These are phyloP conservation scores for Ampelocalamus luodianensis DNA, from an alignment of 176 grass and related monocot species.

Conservation along the genomic window DNA sequence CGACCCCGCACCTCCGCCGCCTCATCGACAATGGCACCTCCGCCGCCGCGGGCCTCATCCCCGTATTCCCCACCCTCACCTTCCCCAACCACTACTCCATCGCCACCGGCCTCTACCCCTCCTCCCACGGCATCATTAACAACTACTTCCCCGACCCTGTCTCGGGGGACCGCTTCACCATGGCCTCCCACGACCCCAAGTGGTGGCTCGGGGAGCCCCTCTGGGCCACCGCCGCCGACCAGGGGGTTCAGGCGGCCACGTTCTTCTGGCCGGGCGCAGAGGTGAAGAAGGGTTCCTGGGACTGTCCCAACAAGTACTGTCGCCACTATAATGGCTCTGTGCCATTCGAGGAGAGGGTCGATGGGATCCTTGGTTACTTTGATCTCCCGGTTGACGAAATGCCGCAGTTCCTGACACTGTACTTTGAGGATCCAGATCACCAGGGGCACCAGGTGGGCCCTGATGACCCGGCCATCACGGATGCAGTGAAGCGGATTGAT, in stretches of 20 bases:
- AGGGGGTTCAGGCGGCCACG: constrained; percentile 69
- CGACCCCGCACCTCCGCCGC: constrained; percentile 65
- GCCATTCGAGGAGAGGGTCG: constrained; percentile 80
- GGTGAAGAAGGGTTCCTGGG: constrained; percentile 75
- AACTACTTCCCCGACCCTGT: constrained; percentile 82
- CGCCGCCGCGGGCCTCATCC: constrained; percentile 64
- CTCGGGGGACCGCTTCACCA: constrained; percentile 63
- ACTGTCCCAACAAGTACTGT: constrained; percentile 74
- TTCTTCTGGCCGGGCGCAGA: constrained; percentile 92
- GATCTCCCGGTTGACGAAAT: constrained; percentile 70
- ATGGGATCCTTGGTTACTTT: constrained; percentile 74
- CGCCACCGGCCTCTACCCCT: constrained; percentile 82
- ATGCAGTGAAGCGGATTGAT: constrained; percentile 66
- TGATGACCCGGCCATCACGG: constrained; percentile 73
- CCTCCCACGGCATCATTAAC: constrained; percentile 92
- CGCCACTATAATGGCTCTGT: constrained; percentile 66
- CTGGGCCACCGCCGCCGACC: constrained; percentile 71
- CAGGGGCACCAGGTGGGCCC: constrained; percentile 91
- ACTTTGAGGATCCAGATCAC: constrained; percentile 95
- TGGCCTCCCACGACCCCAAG: constrained; percentile 68
- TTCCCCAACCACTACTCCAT: constrained; percentile 99
- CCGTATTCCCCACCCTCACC: constrained; percentile 89
- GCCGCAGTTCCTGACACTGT: constrained; percentile 78
- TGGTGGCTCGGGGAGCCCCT: constrained; percentile 89
- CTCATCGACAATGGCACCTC: constrained; percentile 82